Conservation (phyloP, 208 protist species). For the Leishmania mexicana region DNA sequence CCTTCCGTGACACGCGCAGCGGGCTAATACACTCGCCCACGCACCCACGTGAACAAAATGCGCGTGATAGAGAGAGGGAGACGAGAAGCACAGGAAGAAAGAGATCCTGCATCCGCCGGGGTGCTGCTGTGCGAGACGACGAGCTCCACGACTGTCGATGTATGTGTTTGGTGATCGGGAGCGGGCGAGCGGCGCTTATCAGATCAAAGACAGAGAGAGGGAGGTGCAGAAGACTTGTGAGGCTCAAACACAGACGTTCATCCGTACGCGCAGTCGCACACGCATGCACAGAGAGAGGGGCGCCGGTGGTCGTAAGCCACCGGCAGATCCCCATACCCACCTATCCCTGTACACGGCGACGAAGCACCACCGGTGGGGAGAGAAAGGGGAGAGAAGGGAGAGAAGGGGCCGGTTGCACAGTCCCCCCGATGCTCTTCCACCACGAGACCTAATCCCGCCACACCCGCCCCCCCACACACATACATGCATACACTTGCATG, state of each 20-base stretch:
- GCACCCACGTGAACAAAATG: neutral
- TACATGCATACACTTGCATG: neutral
- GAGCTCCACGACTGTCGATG: neutral
- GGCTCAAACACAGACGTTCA: neutral
- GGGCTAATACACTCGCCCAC: neutral
- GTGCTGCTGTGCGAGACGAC: neutral
- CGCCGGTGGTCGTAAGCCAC: neutral
- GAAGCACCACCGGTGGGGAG: neutral
- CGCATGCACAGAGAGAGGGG: neutral
- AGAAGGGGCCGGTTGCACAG: neutral
- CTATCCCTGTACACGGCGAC: neutral
- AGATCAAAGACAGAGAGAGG: conserved; percentile 13
- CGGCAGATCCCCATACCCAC: neutral
- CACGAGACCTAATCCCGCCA: neutral
- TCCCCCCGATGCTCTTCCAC: neutral
- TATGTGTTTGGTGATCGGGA: neutral
- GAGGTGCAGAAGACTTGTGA: conserved; percentile 1
- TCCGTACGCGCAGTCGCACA: neutral
- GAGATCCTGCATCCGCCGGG: neutral
- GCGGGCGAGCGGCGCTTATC: conserved; percentile 1
- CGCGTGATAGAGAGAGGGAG: neutral
- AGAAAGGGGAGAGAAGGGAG: neutral
- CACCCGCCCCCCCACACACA: conserved; percentile 2
- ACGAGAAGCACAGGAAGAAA: neutral
- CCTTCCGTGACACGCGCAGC: neutral